A percentile compares a stretch with the other conserved stretches of the same genome.
Evolutionary conservation across 2,329 filamentous ascomycete species (phyloP).

Genomic region (Ceratocystis alfenasii): DNA sequence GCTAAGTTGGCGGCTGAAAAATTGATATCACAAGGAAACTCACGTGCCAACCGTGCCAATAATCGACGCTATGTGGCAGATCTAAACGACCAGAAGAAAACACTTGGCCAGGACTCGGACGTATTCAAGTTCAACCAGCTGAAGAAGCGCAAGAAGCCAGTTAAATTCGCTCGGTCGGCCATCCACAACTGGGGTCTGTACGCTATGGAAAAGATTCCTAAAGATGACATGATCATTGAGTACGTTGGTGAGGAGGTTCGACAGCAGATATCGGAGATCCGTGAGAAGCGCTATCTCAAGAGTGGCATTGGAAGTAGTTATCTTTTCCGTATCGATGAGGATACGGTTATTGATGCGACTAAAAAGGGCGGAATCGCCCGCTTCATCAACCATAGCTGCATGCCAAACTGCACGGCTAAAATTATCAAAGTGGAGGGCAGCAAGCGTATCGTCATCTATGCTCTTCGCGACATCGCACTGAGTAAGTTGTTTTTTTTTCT

Average conservation of each 20-base stretch:
- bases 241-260: conserved; percentile 97
- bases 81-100: conserved; percentile 88
- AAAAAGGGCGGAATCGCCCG: conserved; percentile 96
- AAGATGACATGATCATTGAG: conserved; percentile 99
- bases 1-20: conserved; percentile 68
- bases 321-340: conserved; percentile 94
- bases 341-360: conserved; percentile 93
- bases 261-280: conserved; percentile 93
- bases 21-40: conserved; percentile 73
- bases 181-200: conserved; percentile 99
- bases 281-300: conserved; percentile 83
- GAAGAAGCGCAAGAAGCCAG: conserved; percentile 98
- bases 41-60: conserved; percentile 85
- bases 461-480: conserved; percentile 82
- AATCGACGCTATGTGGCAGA: conserved; percentile 91
- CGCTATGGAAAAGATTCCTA: conserved; percentile 90
- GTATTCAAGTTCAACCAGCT: conserved; percentile 96
- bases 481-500: conserved; percentile 49
- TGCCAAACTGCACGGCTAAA: conserved; percentile 96
- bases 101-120: conserved; percentile 70
- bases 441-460: conserved; percentile 98
- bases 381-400: conserved; percentile 98
- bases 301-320: conserved; percentile 97
- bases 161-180: conserved; percentile 92
- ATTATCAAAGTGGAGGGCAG: conserved; percentile 98